phyloP scores from a whole-genome alignment of 1,284 basidiomycete genomes.

The Naganishia sp. region DNA sequence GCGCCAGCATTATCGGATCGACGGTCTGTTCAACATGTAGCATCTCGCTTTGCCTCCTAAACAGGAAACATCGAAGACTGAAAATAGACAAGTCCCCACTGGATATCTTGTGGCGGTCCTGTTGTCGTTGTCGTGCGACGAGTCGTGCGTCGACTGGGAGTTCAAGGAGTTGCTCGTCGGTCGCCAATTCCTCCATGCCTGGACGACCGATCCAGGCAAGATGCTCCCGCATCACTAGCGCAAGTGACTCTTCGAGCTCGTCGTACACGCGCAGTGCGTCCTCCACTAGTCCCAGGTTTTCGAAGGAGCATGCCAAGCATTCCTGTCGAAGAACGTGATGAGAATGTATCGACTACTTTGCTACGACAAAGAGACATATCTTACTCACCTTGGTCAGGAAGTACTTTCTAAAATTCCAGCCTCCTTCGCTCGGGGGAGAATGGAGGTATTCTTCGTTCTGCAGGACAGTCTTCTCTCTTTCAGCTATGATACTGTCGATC shows the following conservation, averaged over 20 bases:
- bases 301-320: slow-evolving; percentile 87
- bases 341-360: slow-evolving; percentile 9
- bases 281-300: slow-evolving; percentile 83
- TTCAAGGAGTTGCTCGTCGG: not conserved
- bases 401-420: slow-evolving; percentile 95
- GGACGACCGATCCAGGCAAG: slow-evolving; percentile 86
- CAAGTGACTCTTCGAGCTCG: slow-evolving; percentile 70
- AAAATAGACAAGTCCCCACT: slow-evolving; percentile 69
- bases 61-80: slow-evolving; percentile 88
- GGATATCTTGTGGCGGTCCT: slow-evolving; percentile 14
- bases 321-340: slow-evolving; percentile 62
- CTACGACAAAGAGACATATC: not conserved
- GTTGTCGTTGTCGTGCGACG: slow-evolving; percentile 8
- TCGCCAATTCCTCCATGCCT: slow-evolving; percentile 53
- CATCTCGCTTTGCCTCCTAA: slow-evolving; percentile 66
- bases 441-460: slow-evolving; percentile 76
- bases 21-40: slow-evolving; percentile 3
- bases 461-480: slow-evolving; percentile 82
- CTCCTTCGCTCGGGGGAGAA: slow-evolving; percentile 11
- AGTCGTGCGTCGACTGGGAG: not conserved
- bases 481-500: slow-evolving; percentile 74
- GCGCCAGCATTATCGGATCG: not conserved
- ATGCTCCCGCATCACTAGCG: slow-evolving; percentile 64
- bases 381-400: slow-evolving; percentile 80
- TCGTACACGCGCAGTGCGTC: slow-evolving; percentile 88